phyloP scores from a whole-genome alignment of 352 stramenopile species.

The Globisporangium recalcitrans region DNA sequence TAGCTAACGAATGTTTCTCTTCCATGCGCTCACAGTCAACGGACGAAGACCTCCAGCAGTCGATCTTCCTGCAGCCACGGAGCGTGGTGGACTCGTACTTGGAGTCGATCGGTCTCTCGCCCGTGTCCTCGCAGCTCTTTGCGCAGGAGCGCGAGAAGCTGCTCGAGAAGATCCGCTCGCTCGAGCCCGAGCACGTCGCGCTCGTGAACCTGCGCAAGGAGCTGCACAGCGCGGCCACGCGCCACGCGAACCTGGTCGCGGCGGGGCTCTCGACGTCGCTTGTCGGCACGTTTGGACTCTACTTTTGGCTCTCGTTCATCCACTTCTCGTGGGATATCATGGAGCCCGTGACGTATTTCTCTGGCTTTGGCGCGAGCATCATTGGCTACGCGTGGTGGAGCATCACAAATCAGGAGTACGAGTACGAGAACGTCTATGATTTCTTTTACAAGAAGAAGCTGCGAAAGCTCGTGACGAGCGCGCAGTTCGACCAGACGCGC shows the following conservation, averaged over 20 bases:
- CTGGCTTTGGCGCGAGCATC: conserved; percentile 73
- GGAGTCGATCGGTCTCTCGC: conserved; percentile 66
- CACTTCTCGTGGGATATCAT: conserved; percentile 90
- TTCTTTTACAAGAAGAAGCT: conserved; percentile 73
- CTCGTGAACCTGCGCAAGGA: conserved; percentile 59
- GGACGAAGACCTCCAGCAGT: conserved; percentile 67
- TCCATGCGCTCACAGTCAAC: conserved; percentile 21
- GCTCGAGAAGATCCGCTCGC: conserved; percentile 55
- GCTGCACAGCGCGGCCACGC: conserved; percentile 51
- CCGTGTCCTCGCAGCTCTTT: conserved; percentile 66
- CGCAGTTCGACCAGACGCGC: conserved; percentile 51
- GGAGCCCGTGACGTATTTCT: conserved; percentile 89
- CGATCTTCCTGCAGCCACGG: conserved; percentile 76
- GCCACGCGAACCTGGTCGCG: conserved; percentile 52
- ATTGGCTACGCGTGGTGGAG: conserved; percentile 83
- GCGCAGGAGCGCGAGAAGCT: conserved; percentile 53
- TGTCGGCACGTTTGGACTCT: conserved; percentile 72
- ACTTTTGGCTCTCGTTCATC: conserved; percentile 87
- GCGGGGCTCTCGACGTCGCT: conserved; percentile 56
- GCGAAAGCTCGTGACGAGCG: conserved; percentile 44
- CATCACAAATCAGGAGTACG: conserved; percentile 81
- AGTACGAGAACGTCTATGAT: conserved; percentile 87
- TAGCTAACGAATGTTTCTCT: neutral
- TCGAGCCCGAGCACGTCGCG: conserved; percentile 66
- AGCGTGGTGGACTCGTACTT: conserved; percentile 79